These are phyloP conservation scores for Colletotrichum salicis DNA, from an alignment of 2,329 filamentous ascomycete species.

Conservation along the genomic window DNA sequence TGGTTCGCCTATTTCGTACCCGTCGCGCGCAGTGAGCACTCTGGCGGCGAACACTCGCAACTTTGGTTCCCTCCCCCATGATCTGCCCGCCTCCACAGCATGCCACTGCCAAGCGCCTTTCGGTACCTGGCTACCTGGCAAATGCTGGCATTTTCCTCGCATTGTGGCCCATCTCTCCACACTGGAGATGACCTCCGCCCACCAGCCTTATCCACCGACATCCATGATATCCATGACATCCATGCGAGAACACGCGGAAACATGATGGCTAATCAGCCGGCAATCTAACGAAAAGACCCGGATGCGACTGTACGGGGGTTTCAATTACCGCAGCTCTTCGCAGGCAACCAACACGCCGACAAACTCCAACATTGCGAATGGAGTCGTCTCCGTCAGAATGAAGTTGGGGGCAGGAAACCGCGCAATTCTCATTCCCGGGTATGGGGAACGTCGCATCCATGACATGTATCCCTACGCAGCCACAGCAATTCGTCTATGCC, in stretches of 20 bases:
- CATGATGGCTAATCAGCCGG: background rate
- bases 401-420: background rate
- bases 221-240: constrained; percentile 12
- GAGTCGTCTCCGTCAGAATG: background rate
- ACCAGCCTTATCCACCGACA: constrained; percentile 17
- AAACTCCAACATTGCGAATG: background rate
- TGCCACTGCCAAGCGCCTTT: constrained; percentile 12
- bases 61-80: background rate
- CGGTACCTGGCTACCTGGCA: background rate
- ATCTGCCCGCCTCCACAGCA: constrained; percentile 24
- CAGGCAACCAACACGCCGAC: constrained; percentile 9
- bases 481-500: background rate
- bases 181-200: constrained; percentile 2
- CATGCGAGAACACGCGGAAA: constrained; percentile 25
- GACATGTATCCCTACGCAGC: background rate
- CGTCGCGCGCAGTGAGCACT: background rate
- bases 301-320: background rate
- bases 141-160: background rate
- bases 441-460: constrained; percentile 7
- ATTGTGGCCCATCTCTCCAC: background rate
- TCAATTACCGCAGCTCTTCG: background rate
- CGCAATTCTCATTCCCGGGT: constrained; percentile 4
- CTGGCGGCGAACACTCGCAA: background rate
- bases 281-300: constrained; percentile 16
- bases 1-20: background rate